Conservation (phyloP, 1,284 basidiomycete genomes). For the Leccinum solheimii region DNA sequence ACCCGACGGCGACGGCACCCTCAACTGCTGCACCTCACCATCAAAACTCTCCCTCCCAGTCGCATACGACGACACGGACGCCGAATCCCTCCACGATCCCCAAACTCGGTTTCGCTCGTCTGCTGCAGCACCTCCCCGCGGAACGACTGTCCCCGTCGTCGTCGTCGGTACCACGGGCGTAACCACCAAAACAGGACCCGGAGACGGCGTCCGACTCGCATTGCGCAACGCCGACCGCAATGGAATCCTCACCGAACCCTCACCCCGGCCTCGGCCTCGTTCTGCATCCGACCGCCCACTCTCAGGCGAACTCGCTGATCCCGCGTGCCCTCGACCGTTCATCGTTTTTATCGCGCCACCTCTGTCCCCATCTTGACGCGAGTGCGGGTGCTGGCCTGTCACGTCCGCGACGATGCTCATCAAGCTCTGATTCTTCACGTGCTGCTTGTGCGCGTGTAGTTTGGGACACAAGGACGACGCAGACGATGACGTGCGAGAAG, state of each 20-base stretch:
- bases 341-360: neutral
- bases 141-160: neutral
- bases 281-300: neutral
- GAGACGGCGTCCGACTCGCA: slow-evolving; percentile 44
- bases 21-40: slow-evolving; percentile 28
- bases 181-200: slow-evolving; percentile 9
- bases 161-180: neutral
- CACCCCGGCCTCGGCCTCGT: neutral
- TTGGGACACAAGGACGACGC: neutral
- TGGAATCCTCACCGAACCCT: slow-evolving; percentile 43
- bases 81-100: slow-evolving; percentile 18
- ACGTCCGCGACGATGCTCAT: slow-evolving; percentile 71
- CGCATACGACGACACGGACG: slow-evolving; percentile 56
- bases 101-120: neutral
- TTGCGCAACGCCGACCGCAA: slow-evolving; percentile 65
- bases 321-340: neutral
- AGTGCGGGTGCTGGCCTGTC: slow-evolving; percentile 25
- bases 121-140: neutral
- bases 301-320: slow-evolving; percentile 2
- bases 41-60: slow-evolving; percentile 52
- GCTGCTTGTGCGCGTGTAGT: neutral
- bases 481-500: no score
- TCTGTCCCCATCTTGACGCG: neutral
- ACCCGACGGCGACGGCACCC: slow-evolving; percentile 15
- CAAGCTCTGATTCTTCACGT: slow-evolving; percentile 40